Evolutionary conservation across 2,329 filamentous ascomycete genomes (phyloP), one percentile per base, ranked within the genome.

Genomic region (Aspergillus phoenicis): DNA sequence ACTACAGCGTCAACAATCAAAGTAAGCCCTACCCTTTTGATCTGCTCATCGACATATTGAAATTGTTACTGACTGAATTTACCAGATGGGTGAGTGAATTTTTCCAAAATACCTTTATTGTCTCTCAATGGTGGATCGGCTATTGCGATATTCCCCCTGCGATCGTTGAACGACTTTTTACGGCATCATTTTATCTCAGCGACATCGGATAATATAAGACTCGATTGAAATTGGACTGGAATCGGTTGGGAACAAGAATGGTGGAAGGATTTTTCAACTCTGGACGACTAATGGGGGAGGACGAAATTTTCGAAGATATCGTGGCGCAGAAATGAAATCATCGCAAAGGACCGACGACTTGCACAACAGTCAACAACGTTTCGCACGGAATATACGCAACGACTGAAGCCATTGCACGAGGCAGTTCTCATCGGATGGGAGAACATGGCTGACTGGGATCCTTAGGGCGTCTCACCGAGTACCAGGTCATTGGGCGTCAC

Each of bases 401-500:
- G 60, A 62, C 56, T 49, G 52, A 48, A 51, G 48, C 55, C 58
- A 43, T 22, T 62, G 53, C 52, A 43, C 26, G 26, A 30, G 17
- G n/a, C 41, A 33, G 15, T 4, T 47, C 47, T 36, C 10, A 30
- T 39, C 30, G 45, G 33, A 39, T 57, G 49, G 62, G 52, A 51
- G 59, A 65, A 68, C 58, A 60, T 70, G 52, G 69, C 74, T 77
- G 69, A 77, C 71, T 70, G 66, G 68, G 52, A 47, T 60, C 69
- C 66, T 64, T 67, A 99, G 95, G 93, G 92, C 95, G 95, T 89
- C 93, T 99, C 86, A 91, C 93, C 83, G 95, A 99, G 89, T 99
- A 97, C 89, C 95, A 98, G 89, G 94, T 99, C 87, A 97, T 99
- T 81, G 95, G 96, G 86, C 94, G 96, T 84, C 94, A 97, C 85